phyloP scores from a whole-genome alignment of 352 stramenopile species.

The Phytophthora quininea region DNA sequence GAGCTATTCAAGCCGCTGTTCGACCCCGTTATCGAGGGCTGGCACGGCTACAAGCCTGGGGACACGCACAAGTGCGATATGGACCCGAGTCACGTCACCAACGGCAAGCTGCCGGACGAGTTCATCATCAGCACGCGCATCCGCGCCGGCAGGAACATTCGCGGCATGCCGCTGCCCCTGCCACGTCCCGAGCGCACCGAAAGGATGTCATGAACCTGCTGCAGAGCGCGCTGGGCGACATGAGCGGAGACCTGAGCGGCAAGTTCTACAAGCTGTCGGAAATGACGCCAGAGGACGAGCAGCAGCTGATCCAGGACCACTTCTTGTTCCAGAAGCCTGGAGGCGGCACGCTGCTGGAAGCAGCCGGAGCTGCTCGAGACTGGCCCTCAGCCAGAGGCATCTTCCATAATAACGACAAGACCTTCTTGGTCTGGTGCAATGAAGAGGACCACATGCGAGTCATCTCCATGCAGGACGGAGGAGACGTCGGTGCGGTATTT shows the following conservation, averaged over 20 bases:
- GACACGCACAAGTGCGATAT: constrained; percentile 79
- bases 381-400: constrained; percentile 80
- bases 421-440: constrained; percentile 88
- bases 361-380: constrained; percentile 66
- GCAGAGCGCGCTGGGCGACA: constrained; percentile 71
- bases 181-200: constrained; percentile 82
- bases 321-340: constrained; percentile 90
- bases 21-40: constrained; percentile 71
- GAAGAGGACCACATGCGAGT: constrained; percentile 87
- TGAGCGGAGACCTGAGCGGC: constrained; percentile 73
- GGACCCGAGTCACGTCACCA: constrained; percentile 65
- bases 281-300: constrained; percentile 78
- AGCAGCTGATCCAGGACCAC: constrained; percentile 77
- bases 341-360: constrained; percentile 68
- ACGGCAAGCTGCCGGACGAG: constrained; percentile 69
- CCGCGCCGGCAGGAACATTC: constrained; percentile 85
- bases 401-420: constrained; percentile 82
- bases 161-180: constrained; percentile 79
- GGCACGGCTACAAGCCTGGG: constrained; percentile 69
- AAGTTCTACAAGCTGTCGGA: constrained; percentile 84
- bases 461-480: constrained; percentile 85
- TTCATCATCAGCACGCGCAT: constrained; percentile 85
- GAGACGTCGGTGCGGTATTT: constrained; percentile 77
- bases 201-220: constrained; percentile 89
- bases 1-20: constrained; percentile 76